Base-by-base conservation (phyloP, 2,329 filamentous ascomycete species). In the Ascosphaera pollenicola region DNA sequence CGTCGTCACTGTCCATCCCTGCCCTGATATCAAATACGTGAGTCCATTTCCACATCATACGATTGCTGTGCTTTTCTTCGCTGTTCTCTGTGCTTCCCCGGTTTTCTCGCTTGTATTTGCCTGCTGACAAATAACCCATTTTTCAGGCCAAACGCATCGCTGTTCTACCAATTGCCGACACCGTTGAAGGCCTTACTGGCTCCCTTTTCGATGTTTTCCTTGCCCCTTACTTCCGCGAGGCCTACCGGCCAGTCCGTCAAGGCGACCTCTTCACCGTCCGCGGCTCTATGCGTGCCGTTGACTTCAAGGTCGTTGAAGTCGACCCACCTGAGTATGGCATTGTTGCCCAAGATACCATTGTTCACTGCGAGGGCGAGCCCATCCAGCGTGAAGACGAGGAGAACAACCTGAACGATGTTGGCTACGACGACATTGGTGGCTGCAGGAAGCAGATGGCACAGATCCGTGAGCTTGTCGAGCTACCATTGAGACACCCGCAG, bases 361-460 rank as follows among this genome's bases (percentile, higher is more conserved):
- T 98, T 51, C 89, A 98, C 67, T 95, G 89, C 63, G 89, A 98
- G 62, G 89, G 89, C 46, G 85, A 93, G 59, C 78, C 77, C 18
- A 94, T 98, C 52, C 84, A 95, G 66, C 85, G 89, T 51, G 89
- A 98, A 52, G 89, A 98, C 54, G 89, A 98, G 62, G 89, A 98
- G 69, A 91, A 91, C 59, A 98, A 95, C 65, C 69, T 98, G 49
- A 98, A 95, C 58, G 89, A 98, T 63, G 89, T 98, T 48, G 89
- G 89, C 37, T 98, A 98, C 58, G 89, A 98, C 54, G 89, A 98
- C 57, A 98, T 98, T 63, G 89, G 89, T 71, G 89, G 89, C 49
- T 95, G 89, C 73, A 75, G 89, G 56, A 98, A 98, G 68, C 89
- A 98, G 66, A 95, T 98, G 89, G 89, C 89, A 46, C 89, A 98